phyloP scores from a whole-genome alignment of 2,329 filamentous ascomycete genomes.

The Rutstroemia sp. region DNA sequence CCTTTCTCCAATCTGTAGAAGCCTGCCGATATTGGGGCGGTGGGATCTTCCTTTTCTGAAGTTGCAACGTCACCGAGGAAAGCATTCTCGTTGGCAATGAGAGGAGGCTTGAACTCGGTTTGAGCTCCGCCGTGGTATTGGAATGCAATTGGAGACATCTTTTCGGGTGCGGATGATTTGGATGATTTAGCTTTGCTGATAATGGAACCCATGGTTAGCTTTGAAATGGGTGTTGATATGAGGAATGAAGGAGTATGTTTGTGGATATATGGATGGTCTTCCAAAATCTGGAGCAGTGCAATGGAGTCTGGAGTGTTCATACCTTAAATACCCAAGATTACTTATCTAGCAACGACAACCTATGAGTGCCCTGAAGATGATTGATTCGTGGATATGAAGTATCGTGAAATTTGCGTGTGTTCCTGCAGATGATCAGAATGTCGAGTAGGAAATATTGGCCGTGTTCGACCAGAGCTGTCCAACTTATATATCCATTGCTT shows the following conservation, averaged over 20 bases:
- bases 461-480: conserved; percentile 9
- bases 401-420: conserved; percentile 9
- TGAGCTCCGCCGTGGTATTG: conserved; percentile 45
- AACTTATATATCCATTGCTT: conserved; percentile 7
- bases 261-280: neutral
- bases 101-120: conserved; percentile 48
- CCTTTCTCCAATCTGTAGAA: conserved; percentile 58
- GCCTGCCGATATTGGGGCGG: conserved; percentile 48
- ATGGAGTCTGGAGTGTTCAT: neutral
- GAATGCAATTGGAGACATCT: conserved; percentile 23
- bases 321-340: conserved; percentile 9
- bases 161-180: conserved; percentile 8
- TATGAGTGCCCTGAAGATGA: neutral
- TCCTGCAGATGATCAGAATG: conserved; percentile 10
- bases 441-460: conserved; percentile 14
- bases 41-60: conserved; percentile 42
- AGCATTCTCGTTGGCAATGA: conserved; percentile 57
- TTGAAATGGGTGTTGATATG: neutral
- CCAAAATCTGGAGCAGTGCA: neutral
- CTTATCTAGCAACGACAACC: conserved; percentile 7
- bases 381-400: conserved; percentile 6
- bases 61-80: conserved; percentile 48
- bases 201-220: neutral
- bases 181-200: neutral
- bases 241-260: neutral